phyloP scores from a whole-genome alignment of 148 eudicot species.

The Gaultheria prostrata region DNA sequence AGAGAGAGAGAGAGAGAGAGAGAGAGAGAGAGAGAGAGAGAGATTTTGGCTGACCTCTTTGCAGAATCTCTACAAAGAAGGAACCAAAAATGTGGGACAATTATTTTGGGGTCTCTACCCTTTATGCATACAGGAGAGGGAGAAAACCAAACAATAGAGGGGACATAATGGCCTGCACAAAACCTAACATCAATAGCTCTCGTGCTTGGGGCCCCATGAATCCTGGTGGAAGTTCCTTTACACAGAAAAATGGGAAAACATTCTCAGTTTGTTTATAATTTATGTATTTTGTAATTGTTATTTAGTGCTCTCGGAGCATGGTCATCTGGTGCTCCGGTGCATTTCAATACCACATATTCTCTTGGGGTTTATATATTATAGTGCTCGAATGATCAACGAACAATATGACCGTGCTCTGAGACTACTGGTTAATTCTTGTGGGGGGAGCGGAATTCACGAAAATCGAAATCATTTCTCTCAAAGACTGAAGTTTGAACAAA shows the following conservation, averaged over 20 bases:
- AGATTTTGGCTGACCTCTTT: neutral
- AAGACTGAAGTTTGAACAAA: neutral
- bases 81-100: constrained; percentile 3
- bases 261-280: neutral
- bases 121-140: constrained; percentile 14
- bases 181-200: constrained; percentile 11
- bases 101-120: neutral
- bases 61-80: neutral
- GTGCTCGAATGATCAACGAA: no score
- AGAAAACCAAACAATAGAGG: neutral
- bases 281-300: neutral
- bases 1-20: constrained; percentile 1
- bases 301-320: no score
- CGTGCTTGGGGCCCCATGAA: constrained; percentile 24
- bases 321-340: no score
- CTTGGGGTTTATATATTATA: no score
- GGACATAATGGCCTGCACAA: constrained; percentile 24
- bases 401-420: no score
- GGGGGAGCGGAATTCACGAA: constrained; percentile 3
- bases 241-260: neutral
- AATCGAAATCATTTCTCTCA: neutral
- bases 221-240: constrained; percentile 2
- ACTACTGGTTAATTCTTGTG: no score
- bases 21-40: neutral
- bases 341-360: no score